Base-by-base conservation (phyloP, 768 basidiomycete genomes). In the Tulasnella calospora region DNA sequence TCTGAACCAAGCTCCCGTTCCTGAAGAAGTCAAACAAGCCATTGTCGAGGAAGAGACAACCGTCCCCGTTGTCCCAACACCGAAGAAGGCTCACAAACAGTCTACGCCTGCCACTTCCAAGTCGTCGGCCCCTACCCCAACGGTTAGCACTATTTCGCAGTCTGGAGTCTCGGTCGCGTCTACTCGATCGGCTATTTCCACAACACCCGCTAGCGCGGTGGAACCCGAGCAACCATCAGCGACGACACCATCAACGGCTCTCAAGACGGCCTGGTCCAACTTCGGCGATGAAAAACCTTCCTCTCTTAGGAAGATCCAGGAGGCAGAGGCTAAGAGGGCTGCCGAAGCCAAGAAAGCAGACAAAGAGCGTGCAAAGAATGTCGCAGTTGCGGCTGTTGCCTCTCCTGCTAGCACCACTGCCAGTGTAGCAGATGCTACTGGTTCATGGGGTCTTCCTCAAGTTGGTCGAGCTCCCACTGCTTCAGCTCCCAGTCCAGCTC, bases 271-370 rank as follows among this genome's bases (percentile, higher is more conserved):
- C 75, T 76, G 75, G 75, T 36, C 75, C 38, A 76, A 69, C 61
- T 61, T 69, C 23, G 75, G 30, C 35, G 75, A 76, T 10, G 75
- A 76, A 23, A 76, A 67, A 36, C 55, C 75, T 30, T 33, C 85
- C 47, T 94, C 93, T 80, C 85, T 99, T 47, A 91, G 96, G 77
- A 95, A 99, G 78, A 99, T 99, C 70, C 98, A 99, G 83, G 95
- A 98, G 81, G 91, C 92, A 2, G 98, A 99, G 84, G 90, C 89
- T 10, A 94, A 90, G 85, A 92, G 91, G 82, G 87, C 89, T 2
- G 95, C 94, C 81, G 83, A 88, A 15, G 89, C 92, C 61, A 96
- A 93, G 83, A 88, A 87, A 33, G 90, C 89, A 27, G 92, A 94
- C 80, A 89, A 90, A 67, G 92, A 93, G 79, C 88, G 89, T 44